Conservation (phyloP, 2,329 filamentous ascomycete genomes). For the Ploettnerulaceae sp. region DNA sequence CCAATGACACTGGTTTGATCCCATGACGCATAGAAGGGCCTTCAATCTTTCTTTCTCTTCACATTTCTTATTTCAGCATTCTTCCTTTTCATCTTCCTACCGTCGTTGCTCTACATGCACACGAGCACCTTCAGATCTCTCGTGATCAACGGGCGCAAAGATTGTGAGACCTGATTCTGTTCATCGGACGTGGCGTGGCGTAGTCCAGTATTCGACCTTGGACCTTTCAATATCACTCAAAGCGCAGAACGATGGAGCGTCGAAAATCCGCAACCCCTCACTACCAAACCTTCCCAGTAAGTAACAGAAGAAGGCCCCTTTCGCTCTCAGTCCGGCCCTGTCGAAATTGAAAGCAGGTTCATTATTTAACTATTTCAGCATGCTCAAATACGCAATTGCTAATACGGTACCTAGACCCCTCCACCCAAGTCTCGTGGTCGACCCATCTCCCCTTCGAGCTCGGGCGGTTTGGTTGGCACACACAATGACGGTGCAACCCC, state of each 20-base stretch:
- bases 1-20: slow-evolving; percentile 12
- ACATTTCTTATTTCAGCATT: background rate
- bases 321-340: too few relatives aligned
- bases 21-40: slow-evolving; percentile 7
- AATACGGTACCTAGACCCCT: slow-evolving; percentile 42
- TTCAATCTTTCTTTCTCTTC: slow-evolving; percentile 8
- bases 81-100: background rate
- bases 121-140: slow-evolving; percentile 1
- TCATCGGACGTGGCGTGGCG: background rate
- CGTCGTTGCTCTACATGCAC: slow-evolving; percentile 4
- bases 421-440: slow-evolving; percentile 61
- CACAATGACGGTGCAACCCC: slow-evolving; percentile 35
- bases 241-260: slow-evolving; percentile 23
- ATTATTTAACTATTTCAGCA: too few relatives aligned
- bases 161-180: background rate
- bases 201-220: background rate
- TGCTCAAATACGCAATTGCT: background rate
- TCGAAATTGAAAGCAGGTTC: too few relatives aligned
- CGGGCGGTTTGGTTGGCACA: slow-evolving; percentile 30
- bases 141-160: too few relatives aligned
- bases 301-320: background rate
- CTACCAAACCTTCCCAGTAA: slow-evolving; percentile 71
- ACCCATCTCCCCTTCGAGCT: slow-evolving; percentile 33
- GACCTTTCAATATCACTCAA: background rate
- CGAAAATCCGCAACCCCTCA: slow-evolving; percentile 46